A percentile compares a stretch with the other conserved stretches of the same genome.
Evolutionary conservation across 805 yeast genomes (phyloP).

Genomic region (Ogataea trehaloabstinens): DNA sequence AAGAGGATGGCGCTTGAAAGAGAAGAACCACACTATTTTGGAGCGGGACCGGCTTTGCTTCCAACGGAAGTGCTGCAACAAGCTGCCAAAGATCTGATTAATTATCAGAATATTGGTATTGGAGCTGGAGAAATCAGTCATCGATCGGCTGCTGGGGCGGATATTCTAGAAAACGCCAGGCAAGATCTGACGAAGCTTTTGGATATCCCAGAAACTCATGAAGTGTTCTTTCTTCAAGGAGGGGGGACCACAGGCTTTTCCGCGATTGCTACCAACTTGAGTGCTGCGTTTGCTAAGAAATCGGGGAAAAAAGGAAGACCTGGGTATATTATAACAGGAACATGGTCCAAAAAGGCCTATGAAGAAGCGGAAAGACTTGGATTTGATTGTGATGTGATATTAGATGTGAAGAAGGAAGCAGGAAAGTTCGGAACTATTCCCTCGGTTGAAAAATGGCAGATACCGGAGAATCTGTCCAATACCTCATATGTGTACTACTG

Average conservation of each 20-base stretch:
- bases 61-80: slow-evolving; percentile 82
- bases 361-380: slow-evolving; percentile 90
- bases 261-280: slow-evolving; percentile 75
- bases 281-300: slow-evolving; percentile 64
- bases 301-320: slow-evolving; percentile 76
- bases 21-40: slow-evolving; percentile 79
- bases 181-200: slow-evolving; percentile 60
- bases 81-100: slow-evolving; percentile 81
- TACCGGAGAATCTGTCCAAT: slow-evolving; percentile 54
- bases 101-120: slow-evolving; percentile 66
- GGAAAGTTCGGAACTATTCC: slow-evolving; percentile 73
- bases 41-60: slow-evolving; percentile 97
- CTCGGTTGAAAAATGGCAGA: slow-evolving; percentile 58
- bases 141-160: slow-evolving; percentile 79
- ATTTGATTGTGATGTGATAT: slow-evolving; percentile 63
- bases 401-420: slow-evolving; percentile 55
- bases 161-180: slow-evolving; percentile 76
- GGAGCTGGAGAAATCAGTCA: slow-evolving; percentile 97
- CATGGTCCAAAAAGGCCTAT: slow-evolving; percentile 86
- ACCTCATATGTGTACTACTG: slow-evolving; percentile 87
- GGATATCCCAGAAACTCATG: slow-evolving; percentile 86
- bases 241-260: slow-evolving; percentile 98
- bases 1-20: slow-evolving; percentile 54
- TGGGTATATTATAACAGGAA: slow-evolving; percentile 87
- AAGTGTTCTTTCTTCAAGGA: slow-evolving; percentile 93